Base-by-base conservation (phyloP, 2,329 filamentous ascomycete genomes). In the Emmonsiellopsis sp. region DNA sequence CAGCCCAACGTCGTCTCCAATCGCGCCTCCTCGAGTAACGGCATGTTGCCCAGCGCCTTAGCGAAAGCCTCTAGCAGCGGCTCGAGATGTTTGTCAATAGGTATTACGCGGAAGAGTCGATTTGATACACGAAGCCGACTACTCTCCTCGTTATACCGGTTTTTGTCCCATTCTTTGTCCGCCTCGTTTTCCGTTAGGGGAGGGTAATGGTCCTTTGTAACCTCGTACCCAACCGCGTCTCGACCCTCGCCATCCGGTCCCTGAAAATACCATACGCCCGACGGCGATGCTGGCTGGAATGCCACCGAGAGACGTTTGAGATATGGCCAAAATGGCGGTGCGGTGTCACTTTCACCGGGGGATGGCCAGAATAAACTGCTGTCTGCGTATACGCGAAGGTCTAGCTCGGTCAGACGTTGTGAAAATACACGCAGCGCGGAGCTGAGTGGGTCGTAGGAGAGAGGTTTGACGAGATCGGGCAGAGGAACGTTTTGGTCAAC, bases 41-140 rank as follows among this genome's bases (percentile, higher is more conserved):
- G 54, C 54, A 56, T 56, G 7, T 53, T 53, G 14, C 44, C 31
- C 47, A 56, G 31, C 39, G 54, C 51, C 34, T 47, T 56, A 17
- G 51, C 54, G 51, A 53, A 56, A 13, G 51, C 39, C 11, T 53
- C 42, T 27, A 56, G 37, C 7, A 56, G 48, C 34, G 54, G 54
- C 36, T 53, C 54, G 3, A 56, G 43, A 27, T 33, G 34, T n/a
- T 56, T 42, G 43, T 53, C 43, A 43, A 31, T 47, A 34, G 54
- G 54, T 32, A 37, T 34, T 40, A 51, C 47, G 11, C 54, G 51
- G 45, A 53, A 56, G 39, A 46, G 32, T 9, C 49, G 44, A 17
- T 10, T 14, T 13, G 43, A 45, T 49, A 43, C 6, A 42, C 49
- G n/a, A 7, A 52, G 33, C 36, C 31, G n/a, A 34, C 42, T n/a